Evolutionary conservation across 768 basidiomycete species (phyloP).

Genomic region (Amanita exitialis): DNA sequence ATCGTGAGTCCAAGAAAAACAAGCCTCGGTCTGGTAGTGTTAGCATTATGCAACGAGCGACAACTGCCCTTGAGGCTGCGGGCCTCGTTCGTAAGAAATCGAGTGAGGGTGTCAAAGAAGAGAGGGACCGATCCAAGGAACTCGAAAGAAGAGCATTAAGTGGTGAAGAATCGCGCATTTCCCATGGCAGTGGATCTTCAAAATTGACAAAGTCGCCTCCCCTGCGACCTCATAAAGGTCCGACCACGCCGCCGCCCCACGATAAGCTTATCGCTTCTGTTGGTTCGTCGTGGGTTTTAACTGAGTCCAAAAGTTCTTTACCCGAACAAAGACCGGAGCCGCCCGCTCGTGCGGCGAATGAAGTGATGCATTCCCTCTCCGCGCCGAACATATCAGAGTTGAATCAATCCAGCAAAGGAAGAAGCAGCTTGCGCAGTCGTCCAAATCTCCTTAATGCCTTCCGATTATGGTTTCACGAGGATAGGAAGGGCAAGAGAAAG

Average conservation of each 20-base stretch:
- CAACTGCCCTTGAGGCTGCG: constrained; percentile 81
- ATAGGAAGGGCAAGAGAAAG: constrained; percentile 80
- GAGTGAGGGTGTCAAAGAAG: constrained; percentile 59
- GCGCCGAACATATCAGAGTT: constrained; percentile 28
- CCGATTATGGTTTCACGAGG: constrained; percentile 89
- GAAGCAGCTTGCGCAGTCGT: constrained; percentile 37
- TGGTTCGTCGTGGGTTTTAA: constrained; percentile 70
- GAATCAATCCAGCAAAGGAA: constrained; percentile 10
- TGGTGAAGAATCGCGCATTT: constrained; percentile 50
- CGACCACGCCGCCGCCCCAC: constrained; percentile 46
- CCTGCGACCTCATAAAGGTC: constrained; percentile 39
- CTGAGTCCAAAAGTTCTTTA: constrained; percentile 32
- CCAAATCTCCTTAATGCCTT: constrained; percentile 81
- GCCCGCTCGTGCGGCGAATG: constrained; percentile 46
- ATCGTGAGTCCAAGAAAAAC: constrained; percentile 35
- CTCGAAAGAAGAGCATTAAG: constrained; percentile 32
- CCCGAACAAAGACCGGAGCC: constrained; percentile 18
- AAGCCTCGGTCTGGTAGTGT: constrained; percentile 83
- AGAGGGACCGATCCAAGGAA: constrained; percentile 32
- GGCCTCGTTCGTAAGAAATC: constrained; percentile 81
- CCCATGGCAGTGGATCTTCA: constrained; percentile 48
- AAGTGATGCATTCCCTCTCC: constrained; percentile 34
- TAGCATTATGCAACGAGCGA: constrained; percentile 93
- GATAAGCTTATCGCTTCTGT: constrained; percentile 28
- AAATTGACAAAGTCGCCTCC: constrained; percentile 68